Percentiles rank a stretch among this genome's conserved stretches.
Evolutionary conservation across 352 stramenopile species (phyloP).

Genomic region (Aphanomyces euteiches): DNA sequence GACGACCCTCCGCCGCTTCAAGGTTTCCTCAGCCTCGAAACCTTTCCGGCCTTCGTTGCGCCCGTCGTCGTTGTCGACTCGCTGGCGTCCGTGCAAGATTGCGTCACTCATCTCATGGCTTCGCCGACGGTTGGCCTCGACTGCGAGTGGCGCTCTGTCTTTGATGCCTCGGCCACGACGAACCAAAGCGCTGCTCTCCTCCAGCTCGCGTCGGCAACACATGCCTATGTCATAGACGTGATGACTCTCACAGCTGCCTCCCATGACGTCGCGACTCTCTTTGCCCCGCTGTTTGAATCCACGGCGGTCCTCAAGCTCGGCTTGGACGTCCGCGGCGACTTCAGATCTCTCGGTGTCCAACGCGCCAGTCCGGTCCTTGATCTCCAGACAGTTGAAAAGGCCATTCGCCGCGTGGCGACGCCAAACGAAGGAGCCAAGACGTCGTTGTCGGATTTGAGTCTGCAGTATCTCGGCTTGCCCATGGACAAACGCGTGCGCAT

Average conservation of each 20-base stretch:
- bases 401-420: neutral
- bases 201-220: constrained; percentile 57
- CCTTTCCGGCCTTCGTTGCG: constrained; percentile 34
- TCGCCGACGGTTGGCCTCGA: constrained; percentile 64
- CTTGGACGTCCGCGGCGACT: constrained; percentile 63
- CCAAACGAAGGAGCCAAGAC: neutral
- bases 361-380: neutral
- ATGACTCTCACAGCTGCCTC: constrained; percentile 41
- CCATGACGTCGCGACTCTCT: constrained; percentile 23
- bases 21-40: constrained; percentile 47
- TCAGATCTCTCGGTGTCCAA: constrained; percentile 46
- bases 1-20: constrained; percentile 44
- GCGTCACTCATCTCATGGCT: constrained; percentile 41
- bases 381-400: constrained; percentile 21
- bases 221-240: constrained; percentile 67
- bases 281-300: constrained; percentile 46
- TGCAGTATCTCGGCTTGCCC: constrained; percentile 55
- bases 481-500: constrained; percentile 70
- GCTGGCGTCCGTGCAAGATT: constrained; percentile 36
- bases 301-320: constrained; percentile 61
- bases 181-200: constrained; percentile 48
- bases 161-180: constrained; percentile 24
- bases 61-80: constrained; percentile 64
- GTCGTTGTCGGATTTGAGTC: constrained; percentile 48
- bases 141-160: constrained; percentile 66